Evolutionary conservation across 192 early-diverging fungal species (phyloP), one percentile per base, ranked within the genome.

Genomic region (Backusella tuberculispora): DNA sequence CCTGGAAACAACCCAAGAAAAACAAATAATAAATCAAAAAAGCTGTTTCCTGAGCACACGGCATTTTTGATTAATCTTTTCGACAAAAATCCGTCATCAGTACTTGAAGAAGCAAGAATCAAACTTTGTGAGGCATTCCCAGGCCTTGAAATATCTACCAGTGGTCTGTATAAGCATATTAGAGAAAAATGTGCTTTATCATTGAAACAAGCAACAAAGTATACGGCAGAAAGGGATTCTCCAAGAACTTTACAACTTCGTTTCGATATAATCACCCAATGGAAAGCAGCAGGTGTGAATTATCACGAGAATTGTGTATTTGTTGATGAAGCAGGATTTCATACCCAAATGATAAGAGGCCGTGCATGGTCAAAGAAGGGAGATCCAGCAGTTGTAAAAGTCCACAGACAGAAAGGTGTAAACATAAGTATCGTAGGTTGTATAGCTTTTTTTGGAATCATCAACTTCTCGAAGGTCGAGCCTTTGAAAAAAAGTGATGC

Each of bases 361-460:
- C 24, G 53, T 56, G 9, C 53, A 56, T 56, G 53, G 53, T 56
- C 47, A 29, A 65, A 34, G 3, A 26, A 26, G 0, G 29, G 63
- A 1, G 63, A 21, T 65, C 63, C 63, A 66, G 65, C 65, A 40
- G 37, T 40, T 66, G 29, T 66, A 66, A 66, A 66, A 41, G 65
- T 66, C 4, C 65, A 66, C 0, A 66, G 29, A 5, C 40, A 66
- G 37, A 66, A 66, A 13, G 65, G 37, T 38, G 65, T 34, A 34
- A 34, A 34, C 37, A 12, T 65, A 8, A 65, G 63, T 24, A 65
- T 65, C 6, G 3, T 24, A n/a, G 65, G 65, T 37, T 66, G 40
- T 41, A 66, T 66, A 66, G 24, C 34, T 66, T 37, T 38, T n/a
- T 40, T 37, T 40, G 65, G 65, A 37, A 66, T 40, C 14, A 13